These are phyloP conservation scores for Argentina anserina DNA, from an alignment of 306 rosid genomes.

Conservation along the genomic window DNA sequence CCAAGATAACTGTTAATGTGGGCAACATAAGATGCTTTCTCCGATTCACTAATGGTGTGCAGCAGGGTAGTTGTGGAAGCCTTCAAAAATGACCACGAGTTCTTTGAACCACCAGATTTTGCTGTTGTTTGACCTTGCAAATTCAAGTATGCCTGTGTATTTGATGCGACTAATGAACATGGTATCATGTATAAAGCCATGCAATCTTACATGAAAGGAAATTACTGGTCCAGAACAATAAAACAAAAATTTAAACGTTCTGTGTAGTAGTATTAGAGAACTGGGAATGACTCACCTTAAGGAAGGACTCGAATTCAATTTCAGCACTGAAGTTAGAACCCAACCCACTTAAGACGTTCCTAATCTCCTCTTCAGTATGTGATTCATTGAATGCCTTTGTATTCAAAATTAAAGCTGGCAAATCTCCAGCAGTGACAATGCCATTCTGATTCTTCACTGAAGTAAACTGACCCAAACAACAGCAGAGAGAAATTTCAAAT, in stretches of 20 bases:
- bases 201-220: slow-evolving; percentile 12
- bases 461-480: slow-evolving; percentile 38
- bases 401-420: slow-evolving; percentile 62
- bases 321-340: slow-evolving; percentile 53
- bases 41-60: slow-evolving; percentile 88
- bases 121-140: slow-evolving; percentile 53
- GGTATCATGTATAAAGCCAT: slow-evolving; percentile 16
- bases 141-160: slow-evolving; percentile 61
- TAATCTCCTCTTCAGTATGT: slow-evolving; percentile 65
- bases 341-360: slow-evolving; percentile 51
- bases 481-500: slow-evolving; percentile 14
- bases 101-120: slow-evolving; percentile 57
- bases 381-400: slow-evolving; percentile 59
- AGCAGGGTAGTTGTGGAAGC: slow-evolving; percentile 84
- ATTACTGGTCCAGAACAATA: slow-evolving; percentile 6
- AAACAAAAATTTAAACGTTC: not conserved
- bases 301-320: slow-evolving; percentile 85
- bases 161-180: slow-evolving; percentile 22
- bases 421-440: slow-evolving; percentile 61
- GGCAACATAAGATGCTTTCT: slow-evolving; percentile 74
- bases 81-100: slow-evolving; percentile 80
- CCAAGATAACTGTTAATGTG: slow-evolving; percentile 94
- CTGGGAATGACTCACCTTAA: slow-evolving; percentile 51
- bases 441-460: slow-evolving; percentile 65
- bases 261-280: not conserved